These are phyloP conservation scores for Tulasnella sp. DNA, from an alignment of 768 basidiomycete species.

Conservation along the genomic window DNA sequence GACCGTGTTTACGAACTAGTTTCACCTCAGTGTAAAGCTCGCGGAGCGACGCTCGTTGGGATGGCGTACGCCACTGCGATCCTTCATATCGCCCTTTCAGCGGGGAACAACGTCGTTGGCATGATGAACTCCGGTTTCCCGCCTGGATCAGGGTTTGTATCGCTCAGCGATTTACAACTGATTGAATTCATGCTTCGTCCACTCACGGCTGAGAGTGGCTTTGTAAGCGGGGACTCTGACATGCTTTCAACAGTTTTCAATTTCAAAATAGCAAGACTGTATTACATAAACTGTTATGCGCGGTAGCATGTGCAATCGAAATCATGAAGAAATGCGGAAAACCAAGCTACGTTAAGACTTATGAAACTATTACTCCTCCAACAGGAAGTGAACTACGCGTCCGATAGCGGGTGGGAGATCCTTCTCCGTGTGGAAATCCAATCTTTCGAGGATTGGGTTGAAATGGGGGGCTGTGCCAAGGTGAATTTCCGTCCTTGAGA, in stretches of 20 bases:
- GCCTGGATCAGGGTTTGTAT: too few species aligned
- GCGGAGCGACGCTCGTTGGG: not conserved
- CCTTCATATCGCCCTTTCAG: not conserved
- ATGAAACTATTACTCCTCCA: too few species aligned
- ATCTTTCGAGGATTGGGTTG: not conserved
- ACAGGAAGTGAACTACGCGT: too few species aligned
- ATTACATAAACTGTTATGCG: not conserved
- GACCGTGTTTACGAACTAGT: not conserved
- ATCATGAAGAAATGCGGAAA: too few species aligned
- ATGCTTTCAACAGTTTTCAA: too few species aligned
- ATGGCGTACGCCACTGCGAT: not conserved
- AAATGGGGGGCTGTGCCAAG: not conserved
- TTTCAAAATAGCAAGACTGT: too few species aligned
- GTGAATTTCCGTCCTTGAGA: not conserved
- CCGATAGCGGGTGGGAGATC: too few species aligned
- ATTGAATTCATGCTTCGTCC: not conserved
- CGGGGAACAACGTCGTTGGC: not conserved
- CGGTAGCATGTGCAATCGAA: not conserved
- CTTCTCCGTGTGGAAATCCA: not conserved
- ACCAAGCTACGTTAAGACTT: too few species aligned
- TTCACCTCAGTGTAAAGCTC: too few species aligned
- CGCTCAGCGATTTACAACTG: not conserved
- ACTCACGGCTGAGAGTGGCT: too few species aligned
- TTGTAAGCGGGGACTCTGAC: too few species aligned
- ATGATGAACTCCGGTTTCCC: too few species aligned